Evolutionary conservation across 2,329 filamentous ascomycete genomes (phyloP).

Genomic region (Thielaviopsis cerberus): DNA sequence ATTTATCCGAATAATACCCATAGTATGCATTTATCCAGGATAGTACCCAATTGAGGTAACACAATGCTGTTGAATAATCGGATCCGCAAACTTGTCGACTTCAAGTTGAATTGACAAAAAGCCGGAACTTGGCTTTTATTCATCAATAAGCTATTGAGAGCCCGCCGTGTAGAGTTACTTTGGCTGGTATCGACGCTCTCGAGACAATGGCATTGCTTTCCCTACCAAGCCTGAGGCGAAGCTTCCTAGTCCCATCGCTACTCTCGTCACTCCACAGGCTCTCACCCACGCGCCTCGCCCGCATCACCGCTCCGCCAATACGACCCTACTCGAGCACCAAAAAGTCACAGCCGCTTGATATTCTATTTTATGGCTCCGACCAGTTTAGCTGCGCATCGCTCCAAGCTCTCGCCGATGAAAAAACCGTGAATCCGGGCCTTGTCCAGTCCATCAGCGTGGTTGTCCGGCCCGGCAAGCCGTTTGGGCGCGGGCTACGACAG

Average conservation of each 20-base stretch:
- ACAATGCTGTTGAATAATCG: too few relatives aligned
- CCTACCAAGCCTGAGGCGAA: too few relatives aligned
- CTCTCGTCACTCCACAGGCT: too few relatives aligned
- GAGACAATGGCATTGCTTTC: too few relatives aligned
- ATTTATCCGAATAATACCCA: background rate
- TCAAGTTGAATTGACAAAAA: too few relatives aligned
- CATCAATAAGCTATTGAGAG: too few relatives aligned
- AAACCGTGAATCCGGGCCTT: slow-evolving; percentile 28
- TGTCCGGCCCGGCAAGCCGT: slow-evolving; percentile 58
- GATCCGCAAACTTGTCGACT: too few relatives aligned
- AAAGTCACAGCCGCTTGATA: slow-evolving; percentile 45
- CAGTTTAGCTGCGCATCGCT: slow-evolving; percentile 70
- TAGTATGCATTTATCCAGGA: background rate
- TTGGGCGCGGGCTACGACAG: slow-evolving; percentile 53
- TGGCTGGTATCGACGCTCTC: too few relatives aligned
- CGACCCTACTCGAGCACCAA: background rate
- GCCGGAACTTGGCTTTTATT: too few relatives aligned
- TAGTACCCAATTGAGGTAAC: background rate
- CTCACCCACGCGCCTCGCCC: background rate
- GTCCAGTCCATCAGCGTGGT: slow-evolving; percentile 73
- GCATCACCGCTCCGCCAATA: background rate
- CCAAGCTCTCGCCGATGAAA: slow-evolving; percentile 45
- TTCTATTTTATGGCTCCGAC: slow-evolving; percentile 91
- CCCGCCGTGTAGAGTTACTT: too few relatives aligned
- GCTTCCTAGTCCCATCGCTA: too few relatives aligned